Base-by-base conservation (phyloP, 1,139 yeast species). In the Insectozyma bohioensis region DNA sequence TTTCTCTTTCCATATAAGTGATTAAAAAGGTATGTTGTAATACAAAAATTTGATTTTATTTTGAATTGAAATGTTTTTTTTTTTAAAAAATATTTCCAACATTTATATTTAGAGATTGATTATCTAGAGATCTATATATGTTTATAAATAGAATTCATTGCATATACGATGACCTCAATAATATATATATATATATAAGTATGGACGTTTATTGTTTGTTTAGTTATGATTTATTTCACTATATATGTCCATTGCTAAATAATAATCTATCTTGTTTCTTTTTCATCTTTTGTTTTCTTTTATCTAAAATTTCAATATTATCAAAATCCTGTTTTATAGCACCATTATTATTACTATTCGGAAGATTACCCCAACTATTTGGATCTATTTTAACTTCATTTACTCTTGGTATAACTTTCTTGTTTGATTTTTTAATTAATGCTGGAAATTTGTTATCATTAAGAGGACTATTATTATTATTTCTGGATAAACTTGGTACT, bases 391-490 rank as follows among this genome's bases (percentile, higher is more conserved):
- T 45, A 3, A 59, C 45, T 4, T 67, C 67, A 31, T 63, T 67
- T 2, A 68, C 74, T 30, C 71, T 49, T 1, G 74, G 74, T 29
- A 68, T 60, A 3, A 48, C 48, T 36, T 52, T 61, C 42, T 64
- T 67, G 4, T 47, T 46, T 13, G 49, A 34, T 40, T 67, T 67
- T 49, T 61, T 62, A 34, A 59, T 64, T 32, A 69, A 56, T 2
- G 67, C 60, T 1, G 75, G 75, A 40, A 67, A 69, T 39, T 64
- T 65, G 12, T 51, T 30, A 4, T 49, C 44, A 22, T 47, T 44
- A 2, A 48, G 26, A 5, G 43, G 26, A 12, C 18, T 18, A 9
- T 14, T 18, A 3, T 5, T 13, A n/a, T 14, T 17, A 15, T 14
- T 24, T 16, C 6, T 15, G 5, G 8, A 10, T 7, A 29, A 18